Percentiles rank a stretch among this genome's conserved stretches.
phyloP scores from a whole-genome alignment of 2,329 filamentous ascomycete genomes.

The Endocalyx cinctus region DNA sequence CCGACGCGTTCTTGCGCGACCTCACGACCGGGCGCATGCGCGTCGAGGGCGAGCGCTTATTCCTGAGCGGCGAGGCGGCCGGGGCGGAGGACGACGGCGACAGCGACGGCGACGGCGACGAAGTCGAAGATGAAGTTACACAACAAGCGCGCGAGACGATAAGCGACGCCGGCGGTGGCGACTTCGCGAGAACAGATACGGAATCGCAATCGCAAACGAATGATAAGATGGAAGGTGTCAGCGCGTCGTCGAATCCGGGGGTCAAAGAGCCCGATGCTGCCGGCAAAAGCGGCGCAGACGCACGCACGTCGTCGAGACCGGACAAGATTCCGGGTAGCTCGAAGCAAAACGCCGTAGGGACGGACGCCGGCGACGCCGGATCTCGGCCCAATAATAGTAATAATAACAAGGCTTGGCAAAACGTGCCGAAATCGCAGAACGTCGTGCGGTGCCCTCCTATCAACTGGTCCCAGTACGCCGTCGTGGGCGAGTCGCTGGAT shows the following conservation, averaged over 20 bases:
- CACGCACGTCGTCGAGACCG: slow-evolving; percentile 3
- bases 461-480: slow-evolving; percentile 91
- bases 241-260: not conserved
- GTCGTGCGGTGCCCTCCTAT: slow-evolving; percentile 82
- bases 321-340: not conserved
- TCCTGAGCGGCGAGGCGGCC: slow-evolving; percentile 7
- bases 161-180: not conserved
- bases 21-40: slow-evolving; percentile 58
- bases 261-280: too few species aligned
- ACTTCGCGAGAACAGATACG: too few species aligned
- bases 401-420: slow-evolving; percentile 46
- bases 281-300: not conserved
- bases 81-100: slow-evolving; percentile 17
- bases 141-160: not conserved
- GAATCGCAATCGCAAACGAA: not conserved
- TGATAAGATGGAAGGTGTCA: not conserved
- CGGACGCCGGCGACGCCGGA: not conserved
- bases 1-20: slow-evolving; percentile 66
- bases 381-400: too few species aligned
- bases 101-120: slow-evolving; percentile 17
- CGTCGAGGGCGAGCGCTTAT: slow-evolving; percentile 29
- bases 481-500: slow-evolving; percentile 81
- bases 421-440: slow-evolving; percentile 72
- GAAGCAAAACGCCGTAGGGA: not conserved
- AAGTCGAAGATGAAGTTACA: slow-evolving; percentile 8